Base-by-base conservation (phyloP, 306 rosid genomes). In the Prunus campanulata region DNA sequence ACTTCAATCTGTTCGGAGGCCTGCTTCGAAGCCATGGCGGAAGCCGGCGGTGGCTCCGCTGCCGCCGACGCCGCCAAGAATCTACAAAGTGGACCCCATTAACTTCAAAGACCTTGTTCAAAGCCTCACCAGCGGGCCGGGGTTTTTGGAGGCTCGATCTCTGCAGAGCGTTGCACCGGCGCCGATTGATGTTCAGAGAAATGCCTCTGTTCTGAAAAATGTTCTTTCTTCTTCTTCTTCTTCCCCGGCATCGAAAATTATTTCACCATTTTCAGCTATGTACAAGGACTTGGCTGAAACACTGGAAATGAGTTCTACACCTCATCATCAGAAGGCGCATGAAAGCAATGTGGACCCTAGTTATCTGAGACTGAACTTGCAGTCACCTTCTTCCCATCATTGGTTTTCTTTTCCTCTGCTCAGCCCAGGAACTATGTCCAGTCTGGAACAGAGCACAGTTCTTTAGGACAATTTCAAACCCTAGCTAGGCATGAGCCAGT, bases 31-130 rank as follows among this genome's bases (percentile, higher is more conserved):
- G 78, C 86, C 90, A 3, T 83, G 86, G 86, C 85, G 84, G 87
- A 94, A 89, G 78, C 86, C 91, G 7, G 52, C 81, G 8, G 82
- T 86, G 30, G 93, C 90, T 0, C 93, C 97, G 1, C 69, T 82
- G 42, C 86, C 86, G 5, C 91, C 90, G 11, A 76, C 82, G 2
- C 85, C 88, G 0, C 82, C 91, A 2, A 80, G 79, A 47, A 87
- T 94, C 0, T 94, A 89, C 86, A 87, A 86, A 71, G 98, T 94
- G 4, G 93, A 94, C 30, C 93, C 97, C 16, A 18, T 86, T 22
- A 88, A 94, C 87, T 94, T 94, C 77, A 61, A 92, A 10, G 81
- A 84, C 32, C 80, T 94, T 0, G 98, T 92, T 56, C 98, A 94
- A 74, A 84, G 78, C 65, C 96, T 94, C 71, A 94, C 98, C 0